Evolutionary conservation across 2,329 filamentous ascomycete species (phyloP).

Genomic region (Colletotrichum truncatum): DNA sequence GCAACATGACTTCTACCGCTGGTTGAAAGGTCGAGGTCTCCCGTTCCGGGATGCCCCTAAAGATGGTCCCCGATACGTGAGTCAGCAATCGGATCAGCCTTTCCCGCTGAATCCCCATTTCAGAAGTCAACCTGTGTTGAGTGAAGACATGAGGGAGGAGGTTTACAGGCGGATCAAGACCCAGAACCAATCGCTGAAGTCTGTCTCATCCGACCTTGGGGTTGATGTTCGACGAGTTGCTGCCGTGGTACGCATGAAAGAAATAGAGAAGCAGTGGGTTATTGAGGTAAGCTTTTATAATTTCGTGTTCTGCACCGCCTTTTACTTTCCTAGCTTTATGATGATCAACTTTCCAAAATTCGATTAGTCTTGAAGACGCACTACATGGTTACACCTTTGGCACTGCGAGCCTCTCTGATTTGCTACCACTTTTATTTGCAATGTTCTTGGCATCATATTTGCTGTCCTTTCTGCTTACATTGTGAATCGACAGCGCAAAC

Average conservation of each 20-base stretch:
- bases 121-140: conserved; percentile 76
- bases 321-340: conserved; percentile 44
- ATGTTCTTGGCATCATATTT: background rate
- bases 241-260: conserved; percentile 85
- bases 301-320: background rate
- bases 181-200: conserved; percentile 75
- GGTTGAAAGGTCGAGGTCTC: conserved; percentile 37
- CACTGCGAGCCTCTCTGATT: conserved; percentile 81
- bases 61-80: conserved; percentile 47
- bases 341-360: conserved; percentile 74
- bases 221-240: conserved; percentile 87
- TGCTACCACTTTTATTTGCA: background rate
- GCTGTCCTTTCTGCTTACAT: conserved; percentile 33
- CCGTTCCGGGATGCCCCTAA: conserved; percentile 26
- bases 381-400: conserved; percentile 85
- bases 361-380: conserved; percentile 99
- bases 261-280: conserved; percentile 83
- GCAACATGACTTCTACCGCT: conserved; percentile 49
- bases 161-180: conserved; percentile 76
- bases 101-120: conserved; percentile 82
- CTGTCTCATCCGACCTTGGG: conserved; percentile 79
- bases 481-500: conserved; percentile 73
- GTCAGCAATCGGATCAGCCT: conserved; percentile 56
- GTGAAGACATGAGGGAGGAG: conserved; percentile 75
- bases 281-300: conserved; percentile 70